Evolutionary conservation across 2,329 filamentous ascomycete species (phyloP), one percentile per base, ranked within the genome.

Genomic region (Diaporthe australafricana): DNA sequence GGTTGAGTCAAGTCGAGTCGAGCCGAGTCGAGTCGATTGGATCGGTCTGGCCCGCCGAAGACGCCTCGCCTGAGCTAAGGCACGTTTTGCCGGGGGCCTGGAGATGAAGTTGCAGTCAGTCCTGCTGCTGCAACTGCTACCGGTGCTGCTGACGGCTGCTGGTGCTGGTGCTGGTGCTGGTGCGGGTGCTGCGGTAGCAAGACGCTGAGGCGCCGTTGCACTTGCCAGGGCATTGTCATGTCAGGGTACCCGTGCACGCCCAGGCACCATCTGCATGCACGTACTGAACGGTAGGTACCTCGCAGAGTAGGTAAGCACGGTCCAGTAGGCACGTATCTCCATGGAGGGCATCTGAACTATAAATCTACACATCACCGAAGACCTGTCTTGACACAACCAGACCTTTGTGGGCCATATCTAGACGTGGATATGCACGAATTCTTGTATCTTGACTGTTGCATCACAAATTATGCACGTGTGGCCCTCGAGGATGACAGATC

Each of bases 201-300:
- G 60, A 65, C 47, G 60, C 60, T 63, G 60, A 65, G 60, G 60
- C 60, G 60, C 60, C 60, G 60, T 65, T 65, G 60, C 60, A 50
- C 50, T 65, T 65, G 60, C 42, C 27, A 50, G 45, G 45, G 35
- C 45, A 30, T n/a, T 32, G 48, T 38, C 42, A 35, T 47, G 22
- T 35, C 45, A 35, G 60, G 30, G 30, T 42, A 48, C 32, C 42
- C 60, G 60, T 63, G 42, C 60, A 32, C 16, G 20, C 42, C 42
- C 27, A 47, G 42, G 40, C 57, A 27, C 40, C 57, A 17, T 35
- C 60, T 20, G 22, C 22, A 48, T 17, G 17, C 38, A 62, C 25
- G 25, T 32, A n/a, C 40, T 56, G 25, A 47, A 30, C 32, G 20
- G n/a, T 11, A 25, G 20, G 20, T 56, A 30, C 53, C 4, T 38